Percentiles rank a stretch among this genome's conserved stretches.
Conservation (phyloP, 2,329 filamentous ascomycete genomes). For the Monilinia aucupariae region DNA sequence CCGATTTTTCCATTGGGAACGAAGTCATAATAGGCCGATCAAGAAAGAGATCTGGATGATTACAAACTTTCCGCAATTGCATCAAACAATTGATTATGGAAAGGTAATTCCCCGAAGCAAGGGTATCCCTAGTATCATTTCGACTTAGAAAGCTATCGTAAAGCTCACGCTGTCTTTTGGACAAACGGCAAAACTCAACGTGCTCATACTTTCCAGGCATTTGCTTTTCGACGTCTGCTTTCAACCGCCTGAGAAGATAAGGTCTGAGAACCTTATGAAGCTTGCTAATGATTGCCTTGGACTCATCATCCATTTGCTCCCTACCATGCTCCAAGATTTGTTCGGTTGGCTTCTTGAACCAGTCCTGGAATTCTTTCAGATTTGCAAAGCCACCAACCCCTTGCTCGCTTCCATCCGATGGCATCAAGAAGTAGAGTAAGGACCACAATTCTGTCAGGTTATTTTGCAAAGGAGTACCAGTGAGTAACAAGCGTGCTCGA, state of each 20-base stretch:
- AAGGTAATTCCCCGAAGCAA: conserved; percentile 90
- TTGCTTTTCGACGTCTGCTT: conserved; percentile 97
- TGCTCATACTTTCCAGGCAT: conserved; percentile 98
- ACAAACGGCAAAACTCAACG: conserved; percentile 90
- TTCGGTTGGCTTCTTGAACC: conserved; percentile 91
- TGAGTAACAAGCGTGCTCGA: conserved; percentile 76
- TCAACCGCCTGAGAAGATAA: conserved; percentile 83
- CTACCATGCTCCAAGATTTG: conserved; percentile 93
- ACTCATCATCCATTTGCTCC: conserved; percentile 91
- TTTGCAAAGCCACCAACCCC: conserved; percentile 88
- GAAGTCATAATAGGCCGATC: conserved; percentile 95
- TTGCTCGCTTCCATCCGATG: conserved; percentile 66
- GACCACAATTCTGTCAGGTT: conserved; percentile 97
- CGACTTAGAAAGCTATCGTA: conserved; percentile 95
- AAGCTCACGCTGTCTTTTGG: conserved; percentile 88
- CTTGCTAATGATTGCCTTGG: conserved; percentile 84
- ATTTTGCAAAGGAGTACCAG: conserved; percentile 93
- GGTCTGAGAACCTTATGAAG: conserved; percentile 90
- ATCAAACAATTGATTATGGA: conserved; percentile 98
- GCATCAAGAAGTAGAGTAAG: conserved; percentile 91
- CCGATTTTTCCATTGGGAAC: conserved; percentile 81
- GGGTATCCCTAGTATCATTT: conserved; percentile 79
- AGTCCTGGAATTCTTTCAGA: conserved; percentile 91
- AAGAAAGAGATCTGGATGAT: conserved; percentile 94
- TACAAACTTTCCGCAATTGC: conserved; percentile 96